phyloP scores from a whole-genome alignment of 768 basidiomycete genomes.

The Scleroderma citrinum region DNA sequence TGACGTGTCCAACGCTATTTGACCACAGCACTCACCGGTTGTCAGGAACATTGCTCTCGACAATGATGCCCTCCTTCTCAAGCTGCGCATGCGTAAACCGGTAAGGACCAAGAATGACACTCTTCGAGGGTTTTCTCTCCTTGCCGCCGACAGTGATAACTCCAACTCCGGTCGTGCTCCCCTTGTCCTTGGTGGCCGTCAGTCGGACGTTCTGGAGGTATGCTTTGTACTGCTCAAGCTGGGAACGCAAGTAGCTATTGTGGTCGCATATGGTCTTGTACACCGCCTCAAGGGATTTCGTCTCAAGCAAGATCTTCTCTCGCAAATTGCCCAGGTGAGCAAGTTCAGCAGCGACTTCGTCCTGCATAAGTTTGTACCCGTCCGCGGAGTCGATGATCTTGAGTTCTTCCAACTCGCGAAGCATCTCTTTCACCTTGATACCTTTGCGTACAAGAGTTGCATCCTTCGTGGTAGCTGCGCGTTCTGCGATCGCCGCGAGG shows the following conservation, averaged over 20 bases:
- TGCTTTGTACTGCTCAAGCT: constrained; percentile 99
- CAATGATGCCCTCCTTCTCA: constrained; percentile 98
- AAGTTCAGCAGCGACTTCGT: constrained; percentile 93
- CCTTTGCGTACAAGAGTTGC: constrained; percentile 92
- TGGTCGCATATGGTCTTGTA: constrained; percentile 99
- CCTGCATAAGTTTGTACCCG: constrained; percentile 92
- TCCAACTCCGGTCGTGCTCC: constrained; percentile 81
- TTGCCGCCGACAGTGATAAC: constrained; percentile 95
- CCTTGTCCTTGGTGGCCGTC: constrained; percentile 85
- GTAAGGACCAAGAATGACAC: constrained; percentile 88
- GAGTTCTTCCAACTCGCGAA: constrained; percentile 89
- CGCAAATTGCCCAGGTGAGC: constrained; percentile 93
- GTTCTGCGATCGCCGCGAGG: constrained; percentile 82
- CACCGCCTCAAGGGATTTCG: constrained; percentile 88
- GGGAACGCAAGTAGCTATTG: constrained; percentile 93
- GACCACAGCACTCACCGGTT: constrained; percentile 59
- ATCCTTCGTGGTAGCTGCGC: constrained; percentile 96
- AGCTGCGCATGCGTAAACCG: constrained; percentile 96
- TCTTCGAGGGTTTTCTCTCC: constrained; percentile 88
- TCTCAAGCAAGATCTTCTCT: constrained; percentile 93
- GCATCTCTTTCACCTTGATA: constrained; percentile 99
- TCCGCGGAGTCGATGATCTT: constrained; percentile 79
- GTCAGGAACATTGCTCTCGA: constrained; percentile 98
- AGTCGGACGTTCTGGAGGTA: constrained; percentile 96
- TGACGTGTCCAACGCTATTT: not conserved